Evolutionary conservation across 2,329 filamentous ascomycete species (phyloP).

Genomic region (Ilyonectria sp.): DNA sequence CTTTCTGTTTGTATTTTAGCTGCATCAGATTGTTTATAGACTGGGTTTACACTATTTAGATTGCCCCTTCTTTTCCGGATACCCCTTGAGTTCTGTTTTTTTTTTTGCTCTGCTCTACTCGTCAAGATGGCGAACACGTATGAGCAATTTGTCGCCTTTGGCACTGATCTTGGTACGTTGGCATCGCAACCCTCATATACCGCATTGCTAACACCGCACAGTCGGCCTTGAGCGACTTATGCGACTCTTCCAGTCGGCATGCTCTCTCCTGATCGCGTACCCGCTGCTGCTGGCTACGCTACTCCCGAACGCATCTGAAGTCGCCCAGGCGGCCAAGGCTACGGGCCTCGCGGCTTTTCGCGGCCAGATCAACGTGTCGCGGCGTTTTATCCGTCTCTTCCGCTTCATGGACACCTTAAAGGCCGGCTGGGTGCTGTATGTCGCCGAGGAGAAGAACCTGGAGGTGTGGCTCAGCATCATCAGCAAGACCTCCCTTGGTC

Average conservation of each 20-base stretch:
- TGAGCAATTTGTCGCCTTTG: slow-evolving; percentile 60
- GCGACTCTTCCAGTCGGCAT: slow-evolving; percentile 68
- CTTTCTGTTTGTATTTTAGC: slow-evolving; percentile 10
- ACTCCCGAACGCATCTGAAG: slow-evolving; percentile 39
- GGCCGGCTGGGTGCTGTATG: slow-evolving; percentile 62
- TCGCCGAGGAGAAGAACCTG: slow-evolving; percentile 44
- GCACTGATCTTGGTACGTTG: slow-evolving; percentile 62
- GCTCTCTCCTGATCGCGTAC: slow-evolving; percentile 64
- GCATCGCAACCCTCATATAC: slow-evolving; percentile 7
- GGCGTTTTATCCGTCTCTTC: slow-evolving; percentile 78
- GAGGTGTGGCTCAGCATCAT: slow-evolving; percentile 68
- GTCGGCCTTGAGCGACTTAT: slow-evolving; percentile 74
- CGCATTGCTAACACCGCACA: slow-evolving; percentile 48
- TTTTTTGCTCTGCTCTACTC: neutral
- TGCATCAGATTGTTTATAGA: slow-evolving; percentile 15
- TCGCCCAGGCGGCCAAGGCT: slow-evolving; percentile 48
- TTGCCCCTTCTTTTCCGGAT: neutral
- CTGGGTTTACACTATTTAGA: neutral
- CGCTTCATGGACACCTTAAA: slow-evolving; percentile 76
- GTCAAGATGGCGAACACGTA: slow-evolving; percentile 47
- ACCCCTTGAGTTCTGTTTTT: neutral
- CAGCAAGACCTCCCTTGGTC: slow-evolving; percentile 72
- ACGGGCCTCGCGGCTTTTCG: slow-evolving; percentile 55
- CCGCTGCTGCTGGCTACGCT: slow-evolving; percentile 57
- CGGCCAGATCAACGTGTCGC: slow-evolving; percentile 61